Evolutionary conservation across 305 asterid species (phyloP).

Genomic region (Fraxinus latifolia): DNA sequence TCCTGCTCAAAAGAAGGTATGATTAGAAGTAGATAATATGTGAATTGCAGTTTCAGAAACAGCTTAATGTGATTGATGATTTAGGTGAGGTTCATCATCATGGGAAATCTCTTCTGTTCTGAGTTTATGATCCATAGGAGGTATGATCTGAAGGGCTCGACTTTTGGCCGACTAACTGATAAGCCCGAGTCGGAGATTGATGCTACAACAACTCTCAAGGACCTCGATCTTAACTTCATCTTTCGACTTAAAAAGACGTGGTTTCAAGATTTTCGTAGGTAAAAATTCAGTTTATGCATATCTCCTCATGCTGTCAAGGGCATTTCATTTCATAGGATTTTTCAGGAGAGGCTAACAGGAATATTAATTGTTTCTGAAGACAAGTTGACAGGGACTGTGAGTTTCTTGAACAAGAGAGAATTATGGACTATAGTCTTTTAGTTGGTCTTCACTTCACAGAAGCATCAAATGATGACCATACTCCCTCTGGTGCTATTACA

Average conservation of each 20-base stretch:
- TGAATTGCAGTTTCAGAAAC: background rate
- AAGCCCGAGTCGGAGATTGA: conserved; percentile 92
- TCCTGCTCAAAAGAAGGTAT: conserved; percentile 73
- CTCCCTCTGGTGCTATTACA: conserved; percentile 44
- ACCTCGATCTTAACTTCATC: conserved; percentile 86
- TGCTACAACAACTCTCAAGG: conserved; percentile 85
- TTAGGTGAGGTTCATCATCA: conserved; percentile 86
- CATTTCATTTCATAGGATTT: background rate
- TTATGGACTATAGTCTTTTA: conserved; percentile 89
- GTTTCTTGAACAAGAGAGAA: conserved; percentile 84
- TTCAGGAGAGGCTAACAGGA: background rate
- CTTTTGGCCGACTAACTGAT: conserved; percentile 89
- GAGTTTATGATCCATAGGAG: conserved; percentile 67
- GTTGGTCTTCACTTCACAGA: conserved; percentile 87
- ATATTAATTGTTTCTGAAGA: conserved; percentile 36
- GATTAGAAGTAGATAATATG: background rate
- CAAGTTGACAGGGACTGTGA: conserved; percentile 91
- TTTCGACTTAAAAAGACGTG: conserved; percentile 76
- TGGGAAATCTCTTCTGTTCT: conserved; percentile 83
- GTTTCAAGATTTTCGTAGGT: conserved; percentile 91
- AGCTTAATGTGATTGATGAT: conserved; percentile 6
- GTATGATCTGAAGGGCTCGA: conserved; percentile 87
- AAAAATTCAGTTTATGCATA: background rate
- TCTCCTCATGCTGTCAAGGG: background rate
- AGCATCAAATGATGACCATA: conserved; percentile 41